These are phyloP conservation scores for Picochlorum sp. DNA, from an alignment of 139 green algal species.

Conservation along the genomic window DNA sequence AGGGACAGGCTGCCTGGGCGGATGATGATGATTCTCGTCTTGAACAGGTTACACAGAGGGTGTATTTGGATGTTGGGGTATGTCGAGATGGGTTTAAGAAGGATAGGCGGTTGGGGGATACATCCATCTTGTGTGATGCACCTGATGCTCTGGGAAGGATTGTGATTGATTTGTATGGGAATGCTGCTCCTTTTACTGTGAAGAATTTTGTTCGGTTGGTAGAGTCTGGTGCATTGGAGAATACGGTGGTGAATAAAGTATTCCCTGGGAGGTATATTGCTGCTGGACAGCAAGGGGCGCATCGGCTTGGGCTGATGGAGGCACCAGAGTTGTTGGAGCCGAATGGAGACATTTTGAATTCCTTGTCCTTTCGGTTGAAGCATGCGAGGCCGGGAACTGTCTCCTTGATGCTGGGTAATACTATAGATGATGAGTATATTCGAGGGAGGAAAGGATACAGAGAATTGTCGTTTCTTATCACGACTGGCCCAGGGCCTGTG, in stretches of 20 bases:
- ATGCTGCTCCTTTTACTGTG: slow-evolving; percentile 33
- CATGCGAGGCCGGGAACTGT: slow-evolving; percentile 54
- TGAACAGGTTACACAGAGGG: not conserved
- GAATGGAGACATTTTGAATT: slow-evolving; percentile 40
- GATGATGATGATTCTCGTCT: not conserved
- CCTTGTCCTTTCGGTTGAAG: slow-evolving; percentile 32
- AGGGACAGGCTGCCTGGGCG: not conserved
- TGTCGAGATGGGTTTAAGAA: slow-evolving; percentile 13
- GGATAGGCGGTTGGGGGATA: slow-evolving; percentile 49
- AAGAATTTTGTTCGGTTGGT: slow-evolving; percentile 43
- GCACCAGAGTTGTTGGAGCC: slow-evolving; percentile 14
- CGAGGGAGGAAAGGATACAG: slow-evolving; percentile 16
- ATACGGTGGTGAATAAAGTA: slow-evolving; percentile 38
- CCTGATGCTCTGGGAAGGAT: slow-evolving; percentile 36
- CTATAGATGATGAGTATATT: slow-evolving; percentile 49
- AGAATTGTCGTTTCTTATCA: slow-evolving; percentile 26
- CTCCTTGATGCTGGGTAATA: slow-evolving; percentile 44
- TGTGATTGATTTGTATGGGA: slow-evolving; percentile 54
- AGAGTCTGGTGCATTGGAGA: slow-evolving; percentile 11
- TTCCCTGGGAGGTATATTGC: slow-evolving; percentile 23
- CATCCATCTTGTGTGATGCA: slow-evolving; percentile 28
- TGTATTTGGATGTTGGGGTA: slow-evolving; percentile 26
- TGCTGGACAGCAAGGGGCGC: slow-evolving; percentile 29
- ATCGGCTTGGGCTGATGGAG: slow-evolving; percentile 42
- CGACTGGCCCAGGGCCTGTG: slow-evolving; percentile 53